Evolutionary conservation across 2,329 filamentous ascomycete genomes (phyloP), one percentile per base, ranked within the genome.

Genomic region (Cladophialophora psammophila): DNA sequence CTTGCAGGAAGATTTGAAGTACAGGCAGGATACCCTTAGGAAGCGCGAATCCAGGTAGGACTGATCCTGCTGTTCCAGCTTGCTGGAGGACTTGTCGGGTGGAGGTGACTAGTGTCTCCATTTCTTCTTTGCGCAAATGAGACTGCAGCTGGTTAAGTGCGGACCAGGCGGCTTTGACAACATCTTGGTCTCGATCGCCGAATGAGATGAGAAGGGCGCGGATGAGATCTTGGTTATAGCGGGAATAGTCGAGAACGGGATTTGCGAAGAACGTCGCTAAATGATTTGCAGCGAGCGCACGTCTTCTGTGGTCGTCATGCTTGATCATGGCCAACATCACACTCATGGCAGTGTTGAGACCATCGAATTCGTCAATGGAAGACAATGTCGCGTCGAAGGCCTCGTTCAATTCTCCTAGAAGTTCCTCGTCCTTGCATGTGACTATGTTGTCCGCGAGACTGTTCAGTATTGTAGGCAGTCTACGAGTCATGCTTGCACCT

Each of bases 21-120:
- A 99, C 90, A 69, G 95, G 94, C 76, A 93, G 96, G 84, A 99
- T 97, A 69, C 96, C 96, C 86, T 98, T 99, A 1, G 94, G 95
- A 64, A 98, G 83, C 40, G 84, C 85, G 82, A 99, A 99, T 40
- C 95, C 96, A 45, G 93, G 88, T 55, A 99, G 84, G 75, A 94
- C 90, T 48, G 90, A 86, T 34, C 95, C 95, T 50, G 93, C 83
- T 53, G 97, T 92, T 73, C 96, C 95, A 55, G 98, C 91, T 75
- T 94, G 92, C 72, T 92, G 89, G 63, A 99, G 85, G 1, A 92
- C 90, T 78, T 96, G 91, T 66, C 94, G 86, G 1, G 94, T 97
- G 0, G 94, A 95, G 62, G 88, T 83, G 18, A 97, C 93, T 54
- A 99, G 85, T 0, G 91, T 89, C 76, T 99, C 96, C 95, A 99